phyloP scores from a whole-genome alignment of 169 alveolate species.

The Babesia divergens region DNA sequence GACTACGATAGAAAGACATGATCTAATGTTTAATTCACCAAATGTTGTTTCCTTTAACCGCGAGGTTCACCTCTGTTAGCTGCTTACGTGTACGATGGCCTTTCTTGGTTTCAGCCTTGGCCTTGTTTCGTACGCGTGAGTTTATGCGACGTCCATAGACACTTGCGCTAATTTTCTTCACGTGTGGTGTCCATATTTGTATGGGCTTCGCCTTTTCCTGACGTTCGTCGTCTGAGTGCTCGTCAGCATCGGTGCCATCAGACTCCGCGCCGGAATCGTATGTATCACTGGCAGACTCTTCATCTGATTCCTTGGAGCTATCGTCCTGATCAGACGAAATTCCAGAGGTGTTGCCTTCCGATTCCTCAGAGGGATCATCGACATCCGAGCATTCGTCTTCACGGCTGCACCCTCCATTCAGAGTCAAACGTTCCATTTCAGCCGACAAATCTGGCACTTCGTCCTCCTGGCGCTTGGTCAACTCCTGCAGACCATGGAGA shows the following conservation, averaged over 20 bases:
- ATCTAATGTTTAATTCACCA: slow-evolving; percentile 19
- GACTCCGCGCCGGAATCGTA: neutral
- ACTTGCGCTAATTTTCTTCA: slow-evolving; percentile 42
- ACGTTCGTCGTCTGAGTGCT: slow-evolving; percentile 1
- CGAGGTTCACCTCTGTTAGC: slow-evolving; percentile 37
- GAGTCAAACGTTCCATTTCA: slow-evolving; percentile 20
- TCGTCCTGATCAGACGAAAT: no score
- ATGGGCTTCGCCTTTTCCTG: slow-evolving; percentile 35
- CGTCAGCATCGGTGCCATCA: slow-evolving; percentile 5
- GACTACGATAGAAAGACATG: slow-evolving; percentile 1
- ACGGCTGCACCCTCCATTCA: neutral
- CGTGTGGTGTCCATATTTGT: slow-evolving; percentile 66
- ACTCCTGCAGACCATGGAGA: slow-evolving; percentile 23
- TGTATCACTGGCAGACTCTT: neutral
- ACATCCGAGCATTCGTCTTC: neutral
- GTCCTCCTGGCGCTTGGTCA: slow-evolving; percentile 5
- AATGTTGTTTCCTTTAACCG: slow-evolving; percentile 8
- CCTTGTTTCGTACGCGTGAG: slow-evolving; percentile 45
- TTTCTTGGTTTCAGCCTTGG: slow-evolving; percentile 57
- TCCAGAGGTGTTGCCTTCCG: no score
- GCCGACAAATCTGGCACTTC: neutral
- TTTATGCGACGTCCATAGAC: slow-evolving; percentile 43
- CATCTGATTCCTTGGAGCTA: slow-evolving; percentile 4
- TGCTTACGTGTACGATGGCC: slow-evolving; percentile 44
- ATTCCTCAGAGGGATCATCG: neutral